These are phyloP conservation scores for Tephrocybe sp. DNA, from an alignment of 768 basidiomycete species.

Conservation along the genomic window DNA sequence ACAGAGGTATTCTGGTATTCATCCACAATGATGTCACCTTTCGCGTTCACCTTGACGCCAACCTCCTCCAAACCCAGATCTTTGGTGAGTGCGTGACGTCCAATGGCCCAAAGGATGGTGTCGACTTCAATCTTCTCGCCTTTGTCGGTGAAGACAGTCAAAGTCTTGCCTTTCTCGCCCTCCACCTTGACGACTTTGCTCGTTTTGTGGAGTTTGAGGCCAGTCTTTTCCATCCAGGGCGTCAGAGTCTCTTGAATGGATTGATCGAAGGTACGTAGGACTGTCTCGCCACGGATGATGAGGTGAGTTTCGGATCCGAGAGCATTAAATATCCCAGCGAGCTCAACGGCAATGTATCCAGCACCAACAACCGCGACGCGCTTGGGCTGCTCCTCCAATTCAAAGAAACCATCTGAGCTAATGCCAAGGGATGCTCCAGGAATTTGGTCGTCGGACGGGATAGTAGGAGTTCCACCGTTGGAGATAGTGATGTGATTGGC, in stretches of 20 bases:
- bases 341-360: constrained; percentile 97
- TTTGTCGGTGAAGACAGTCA: constrained; percentile 74
- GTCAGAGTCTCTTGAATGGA: constrained; percentile 80
- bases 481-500: constrained; percentile 82
- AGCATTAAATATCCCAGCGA: constrained; percentile 91
- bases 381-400: constrained; percentile 85
- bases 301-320: constrained; percentile 92
- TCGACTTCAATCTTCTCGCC: constrained; percentile 86
- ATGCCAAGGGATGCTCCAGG: constrained; percentile 92
- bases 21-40: constrained; percentile 87
- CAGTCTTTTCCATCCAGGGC: constrained; percentile 92
- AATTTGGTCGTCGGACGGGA: constrained; percentile 76
- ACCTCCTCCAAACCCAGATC: constrained; percentile 75
- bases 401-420: constrained; percentile 96
- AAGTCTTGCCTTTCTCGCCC: constrained; percentile 65
- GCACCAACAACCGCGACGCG: constrained; percentile 94
- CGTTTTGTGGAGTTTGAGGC: constrained; percentile 83
- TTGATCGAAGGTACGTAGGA: constrained; percentile 92
- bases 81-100: constrained; percentile 79
- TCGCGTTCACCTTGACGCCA: constrained; percentile 72
- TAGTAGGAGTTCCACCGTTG: constrained; percentile 81
- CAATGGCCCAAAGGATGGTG: constrained; percentile 91
- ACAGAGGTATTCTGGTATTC: constrained; percentile 86
- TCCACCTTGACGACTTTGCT: constrained; percentile 76
- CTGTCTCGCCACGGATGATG: constrained; percentile 85